Conservation (phyloP, 768 basidiomycete genomes). For the Glaciozyma antarctica region DNA sequence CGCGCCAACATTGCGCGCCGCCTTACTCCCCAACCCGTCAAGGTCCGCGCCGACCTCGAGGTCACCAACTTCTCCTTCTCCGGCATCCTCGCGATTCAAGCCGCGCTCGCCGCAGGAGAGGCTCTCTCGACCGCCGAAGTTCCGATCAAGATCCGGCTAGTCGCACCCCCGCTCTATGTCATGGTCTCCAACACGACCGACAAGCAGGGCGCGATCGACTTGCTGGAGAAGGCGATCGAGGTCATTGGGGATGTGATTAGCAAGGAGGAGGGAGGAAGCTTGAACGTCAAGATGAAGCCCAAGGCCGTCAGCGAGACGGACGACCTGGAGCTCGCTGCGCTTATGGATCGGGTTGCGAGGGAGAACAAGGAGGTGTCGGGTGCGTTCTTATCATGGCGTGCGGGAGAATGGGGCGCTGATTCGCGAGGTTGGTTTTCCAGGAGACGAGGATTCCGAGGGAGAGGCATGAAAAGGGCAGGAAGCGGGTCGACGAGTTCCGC, state of each 20-base stretch:
- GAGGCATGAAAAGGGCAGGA: too few relatives aligned
- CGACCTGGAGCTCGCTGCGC: constrained; percentile 90
- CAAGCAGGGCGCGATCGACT: constrained; percentile 86
- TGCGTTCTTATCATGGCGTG: constrained; percentile 35
- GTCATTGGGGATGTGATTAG: constrained; percentile 76
- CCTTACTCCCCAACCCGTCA: constrained; percentile 95
- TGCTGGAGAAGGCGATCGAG: constrained; percentile 87
- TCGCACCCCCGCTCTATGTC: constrained; percentile 93
- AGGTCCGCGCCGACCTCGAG: constrained; percentile 95
- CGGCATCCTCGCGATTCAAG: constrained; percentile 94
- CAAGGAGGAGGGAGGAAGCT: constrained; percentile 71
- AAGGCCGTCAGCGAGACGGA: constrained; percentile 97
- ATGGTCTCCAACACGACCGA: constrained; percentile 93
- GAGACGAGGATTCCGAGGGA: too few relatives aligned
- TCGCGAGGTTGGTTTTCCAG: too few relatives aligned
- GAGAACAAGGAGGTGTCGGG: constrained; percentile 96
- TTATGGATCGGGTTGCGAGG: constrained; percentile 87
- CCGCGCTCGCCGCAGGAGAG: constrained; percentile 80
- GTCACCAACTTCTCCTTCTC: constrained; percentile 90
- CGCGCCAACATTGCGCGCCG: constrained; percentile 81
- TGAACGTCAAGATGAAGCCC: constrained; percentile 98
- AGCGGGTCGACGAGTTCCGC: too few relatives aligned
- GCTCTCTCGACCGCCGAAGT: constrained; percentile 72
- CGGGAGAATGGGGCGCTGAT: too few relatives aligned
- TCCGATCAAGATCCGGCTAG: constrained; percentile 92